These are phyloP conservation scores for Rhizodiscina lignyota DNA, from an alignment of 495 filamentous ascomycete genomes.

Conservation along the genomic window DNA sequence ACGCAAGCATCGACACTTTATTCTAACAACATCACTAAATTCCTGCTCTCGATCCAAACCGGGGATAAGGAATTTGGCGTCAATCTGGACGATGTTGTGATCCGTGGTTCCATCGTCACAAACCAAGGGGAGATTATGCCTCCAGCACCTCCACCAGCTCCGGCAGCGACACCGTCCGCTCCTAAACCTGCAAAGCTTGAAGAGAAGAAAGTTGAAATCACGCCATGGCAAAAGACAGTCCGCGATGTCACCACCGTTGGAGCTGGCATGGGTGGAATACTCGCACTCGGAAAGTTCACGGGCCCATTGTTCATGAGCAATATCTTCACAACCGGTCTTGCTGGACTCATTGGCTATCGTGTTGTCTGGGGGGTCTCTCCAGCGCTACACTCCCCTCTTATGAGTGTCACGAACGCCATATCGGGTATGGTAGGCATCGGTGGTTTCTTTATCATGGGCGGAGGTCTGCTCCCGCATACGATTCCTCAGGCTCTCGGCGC, in stretches of 20 bases:
- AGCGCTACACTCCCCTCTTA: slow-evolving; percentile 63
- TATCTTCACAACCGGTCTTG: slow-evolving; percentile 61
- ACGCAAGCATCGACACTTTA: slow-evolving; percentile 72
- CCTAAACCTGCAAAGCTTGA: slow-evolving; percentile 30
- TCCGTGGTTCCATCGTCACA: slow-evolving; percentile 63
- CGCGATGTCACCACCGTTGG: slow-evolving; percentile 54
- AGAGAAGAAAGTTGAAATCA: slow-evolving; percentile 44
- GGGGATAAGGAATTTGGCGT: slow-evolving; percentile 57
- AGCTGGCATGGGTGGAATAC: slow-evolving; percentile 51
- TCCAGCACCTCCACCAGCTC: slow-evolving; percentile 50
- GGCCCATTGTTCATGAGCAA: slow-evolving; percentile 70
- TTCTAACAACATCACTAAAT: slow-evolving; percentile 77
- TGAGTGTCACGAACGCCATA: slow-evolving; percentile 80
- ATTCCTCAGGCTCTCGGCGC: slow-evolving; percentile 62
- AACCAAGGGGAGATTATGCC: slow-evolving; percentile 56
- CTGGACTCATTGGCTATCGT: slow-evolving; percentile 63
- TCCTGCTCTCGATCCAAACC: slow-evolving; percentile 59
- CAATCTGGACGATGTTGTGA: slow-evolving; percentile 63
- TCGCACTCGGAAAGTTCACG: slow-evolving; percentile 60
- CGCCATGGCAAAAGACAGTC: slow-evolving; percentile 58
- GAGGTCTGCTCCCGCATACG: slow-evolving; percentile 52
- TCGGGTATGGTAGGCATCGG: slow-evolving; percentile 75
- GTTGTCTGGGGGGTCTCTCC: slow-evolving; percentile 67
- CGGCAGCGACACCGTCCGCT: slow-evolving; percentile 43
- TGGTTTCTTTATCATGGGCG: slow-evolving; percentile 67